Base-by-base conservation (phyloP, 2,329 filamentous ascomycete species). In the Talaromyces sp. region DNA sequence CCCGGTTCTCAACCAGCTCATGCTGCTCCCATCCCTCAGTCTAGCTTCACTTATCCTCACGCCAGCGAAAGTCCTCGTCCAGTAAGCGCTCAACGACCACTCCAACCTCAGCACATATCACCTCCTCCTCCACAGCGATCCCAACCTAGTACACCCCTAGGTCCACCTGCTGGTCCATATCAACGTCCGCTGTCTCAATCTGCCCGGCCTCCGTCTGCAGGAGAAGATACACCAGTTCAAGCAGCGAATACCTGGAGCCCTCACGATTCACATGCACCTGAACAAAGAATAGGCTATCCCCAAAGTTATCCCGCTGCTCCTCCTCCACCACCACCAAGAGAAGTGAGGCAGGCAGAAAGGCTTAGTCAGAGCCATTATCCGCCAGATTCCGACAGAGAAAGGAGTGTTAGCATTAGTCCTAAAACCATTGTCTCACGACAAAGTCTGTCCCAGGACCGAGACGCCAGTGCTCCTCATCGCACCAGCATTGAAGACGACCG, bases 341-440 rank as follows among this genome's bases (percentile, higher is more conserved):
- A 79, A 75, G 70, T 70, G 18, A 70, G 70, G 14, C 66, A 70
- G 5, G 65, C 67, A 6, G 75, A 76, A 25, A 68, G 68, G 28
- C 16, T 21, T 6, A 40, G 48, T 11, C 67, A 71, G 28, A 70
- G 68, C 12, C 68, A 68, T 52, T 73, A 77, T 48, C 79, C 82
- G 63, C 82, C 83, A 48, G 81, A 82, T 56, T 82, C 82, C 66
- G 88, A 91, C 61, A 84, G 88, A 69, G 89, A 90, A 65, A 81
- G 84, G 57, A 91, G 88, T 72, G 75, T 89, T 60, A 93, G 89
- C 70, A 86, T 93, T 58, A 93, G 90, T 72, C 91, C 91, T 33
- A 92, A 91, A 77, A 92, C 90, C 39, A 73, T 72, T 57, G 65
- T 72, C 55, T 71, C 72, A 35, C 72, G 72, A 21, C 71, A 72